Conservation (phyloP, 108 stramenopile species). For the Cyclotella baltica region DNA sequence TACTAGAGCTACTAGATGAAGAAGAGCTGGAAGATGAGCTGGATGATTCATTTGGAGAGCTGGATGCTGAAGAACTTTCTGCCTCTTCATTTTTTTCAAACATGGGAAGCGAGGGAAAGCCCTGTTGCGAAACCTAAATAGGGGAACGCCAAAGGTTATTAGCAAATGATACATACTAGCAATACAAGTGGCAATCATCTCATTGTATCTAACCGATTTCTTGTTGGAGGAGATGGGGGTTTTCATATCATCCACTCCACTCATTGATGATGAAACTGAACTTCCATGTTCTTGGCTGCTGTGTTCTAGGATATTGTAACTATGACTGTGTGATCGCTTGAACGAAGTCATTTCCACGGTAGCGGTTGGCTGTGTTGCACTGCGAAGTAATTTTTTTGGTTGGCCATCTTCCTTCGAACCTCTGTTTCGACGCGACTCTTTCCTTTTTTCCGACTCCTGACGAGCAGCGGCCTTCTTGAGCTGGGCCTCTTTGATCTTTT, state of each 20-base stretch:
- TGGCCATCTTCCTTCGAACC: constrained; percentile 14
- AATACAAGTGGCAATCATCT: not conserved
- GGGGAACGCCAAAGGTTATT: too few relatives aligned
- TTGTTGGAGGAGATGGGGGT: constrained; percentile 50
- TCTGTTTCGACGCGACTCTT: constrained; percentile 22
- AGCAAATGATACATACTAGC: too few relatives aligned
- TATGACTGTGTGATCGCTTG: constrained; percentile 29
- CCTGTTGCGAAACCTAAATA: too few relatives aligned
- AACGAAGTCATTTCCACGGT: not conserved
- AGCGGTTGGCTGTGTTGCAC: constrained; percentile 7
- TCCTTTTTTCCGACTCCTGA: constrained; percentile 57
- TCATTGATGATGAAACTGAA: constrained; percentile 3
- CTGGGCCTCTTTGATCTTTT: constrained; percentile 73
- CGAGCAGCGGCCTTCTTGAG: constrained; percentile 61
- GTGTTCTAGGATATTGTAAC: too few relatives aligned
- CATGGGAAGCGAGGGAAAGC: constrained; percentile 7
- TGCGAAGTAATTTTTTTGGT: constrained; percentile 17
- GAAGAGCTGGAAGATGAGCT: constrained; percentile 84
- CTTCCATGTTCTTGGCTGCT: constrained; percentile 20
- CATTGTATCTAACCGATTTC: not conserved
- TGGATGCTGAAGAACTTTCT: constrained; percentile 56
- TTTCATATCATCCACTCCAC: constrained; percentile 13
- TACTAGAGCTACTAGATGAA: constrained; percentile 71
- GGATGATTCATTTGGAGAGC: constrained; percentile 42
- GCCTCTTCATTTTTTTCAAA: constrained; percentile 43